These are phyloP conservation scores for Lactarius hatsudake DNA, from an alignment of 768 basidiomycete genomes.

Conservation along the genomic window DNA sequence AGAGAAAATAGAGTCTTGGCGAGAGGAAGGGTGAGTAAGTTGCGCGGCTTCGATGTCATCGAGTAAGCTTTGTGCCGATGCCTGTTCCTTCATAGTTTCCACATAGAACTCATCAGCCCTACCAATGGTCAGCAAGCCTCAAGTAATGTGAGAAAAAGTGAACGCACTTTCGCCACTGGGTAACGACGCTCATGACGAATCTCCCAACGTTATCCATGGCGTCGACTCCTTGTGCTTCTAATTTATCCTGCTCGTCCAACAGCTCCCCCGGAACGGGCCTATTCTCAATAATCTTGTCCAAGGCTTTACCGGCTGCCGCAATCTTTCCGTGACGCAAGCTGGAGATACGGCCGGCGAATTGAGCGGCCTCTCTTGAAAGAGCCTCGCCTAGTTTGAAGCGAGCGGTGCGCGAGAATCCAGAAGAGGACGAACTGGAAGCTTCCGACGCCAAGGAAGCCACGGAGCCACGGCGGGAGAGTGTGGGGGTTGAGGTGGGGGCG, in stretches of 20 bases:
- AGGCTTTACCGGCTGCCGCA: conserved; percentile 62
- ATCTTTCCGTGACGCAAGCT: conserved; percentile 70
- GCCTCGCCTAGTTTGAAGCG: conserved; percentile 79
- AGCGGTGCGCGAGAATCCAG: conserved; percentile 61
- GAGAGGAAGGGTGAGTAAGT: conserved; percentile 62
- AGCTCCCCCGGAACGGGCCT: conserved; percentile 79
- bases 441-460: conserved; percentile 55
- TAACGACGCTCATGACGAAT: conserved; percentile 70
- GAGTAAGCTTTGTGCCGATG: conserved; percentile 58
- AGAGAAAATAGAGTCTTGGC: conserved; percentile 62
- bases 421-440: conserved; percentile 43
- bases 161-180: conserved; percentile 83
- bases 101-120: conserved; percentile 87
- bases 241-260: conserved; percentile 84
- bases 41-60: conserved; percentile 76
- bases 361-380: conserved; percentile 77
- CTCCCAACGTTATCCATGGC: conserved; percentile 70
- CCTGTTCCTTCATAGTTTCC: conserved; percentile 77
- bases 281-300: conserved; percentile 85
- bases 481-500: conserved; percentile 8
- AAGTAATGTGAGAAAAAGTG: neutral
- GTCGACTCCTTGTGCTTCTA: conserved; percentile 74
- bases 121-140: conserved; percentile 14
- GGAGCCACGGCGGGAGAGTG: conserved; percentile 37
- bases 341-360: conserved; percentile 64